phyloP scores from a whole-genome alignment of 2,329 filamentous ascomycete genomes.

The Teratosphaeria epicoccoides region DNA sequence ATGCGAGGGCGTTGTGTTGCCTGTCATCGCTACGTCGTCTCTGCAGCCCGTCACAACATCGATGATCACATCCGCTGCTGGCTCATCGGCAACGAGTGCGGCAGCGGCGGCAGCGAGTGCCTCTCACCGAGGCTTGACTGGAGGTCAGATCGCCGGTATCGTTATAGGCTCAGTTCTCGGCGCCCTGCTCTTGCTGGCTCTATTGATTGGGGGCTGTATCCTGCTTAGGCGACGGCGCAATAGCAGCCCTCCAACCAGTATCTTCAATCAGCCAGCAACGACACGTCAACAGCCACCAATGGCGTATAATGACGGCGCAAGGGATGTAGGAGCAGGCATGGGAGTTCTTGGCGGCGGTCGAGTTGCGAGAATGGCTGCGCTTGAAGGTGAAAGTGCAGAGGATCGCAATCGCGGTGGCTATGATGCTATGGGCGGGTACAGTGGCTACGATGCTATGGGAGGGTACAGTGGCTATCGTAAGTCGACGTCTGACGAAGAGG shows the following conservation, averaged over 20 bases:
- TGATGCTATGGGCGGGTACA: slow-evolving; percentile 27
- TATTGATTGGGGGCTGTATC: slow-evolving; percentile 51
- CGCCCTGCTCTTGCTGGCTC: slow-evolving; percentile 54
- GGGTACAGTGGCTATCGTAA: slow-evolving; percentile 34
- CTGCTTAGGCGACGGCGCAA: slow-evolving; percentile 45
- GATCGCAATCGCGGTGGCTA: slow-evolving; percentile 38
- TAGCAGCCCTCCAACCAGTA: slow-evolving; percentile 55
- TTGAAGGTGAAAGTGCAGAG: slow-evolving; percentile 63
- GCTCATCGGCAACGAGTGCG: slow-evolving; percentile 1
- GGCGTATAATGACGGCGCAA: slow-evolving; percentile 32
- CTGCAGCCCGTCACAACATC: slow-evolving; percentile 52
- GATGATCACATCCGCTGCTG: slow-evolving; percentile 38
- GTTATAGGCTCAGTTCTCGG: slow-evolving; percentile 71
- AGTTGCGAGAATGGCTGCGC: slow-evolving; percentile 88
- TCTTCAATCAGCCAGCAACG: slow-evolving; percentile 83
- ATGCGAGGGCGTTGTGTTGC: slow-evolving; percentile 68
- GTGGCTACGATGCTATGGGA: slow-evolving; percentile 24
- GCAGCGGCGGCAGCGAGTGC: slow-evolving; percentile 16
- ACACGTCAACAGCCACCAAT: slow-evolving; percentile 31
- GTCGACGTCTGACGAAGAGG: slow-evolving; percentile 60
- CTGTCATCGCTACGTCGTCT: slow-evolving; percentile 49
- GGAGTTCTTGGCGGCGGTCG: slow-evolving; percentile 75
- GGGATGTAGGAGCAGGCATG: slow-evolving; percentile 42
- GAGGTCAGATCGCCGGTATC: slow-evolving; percentile 84
- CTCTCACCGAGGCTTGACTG: slow-evolving; percentile 49